Conservation (phyloP, 768 basidiomycete genomes). For the Pluteus cervinus region DNA sequence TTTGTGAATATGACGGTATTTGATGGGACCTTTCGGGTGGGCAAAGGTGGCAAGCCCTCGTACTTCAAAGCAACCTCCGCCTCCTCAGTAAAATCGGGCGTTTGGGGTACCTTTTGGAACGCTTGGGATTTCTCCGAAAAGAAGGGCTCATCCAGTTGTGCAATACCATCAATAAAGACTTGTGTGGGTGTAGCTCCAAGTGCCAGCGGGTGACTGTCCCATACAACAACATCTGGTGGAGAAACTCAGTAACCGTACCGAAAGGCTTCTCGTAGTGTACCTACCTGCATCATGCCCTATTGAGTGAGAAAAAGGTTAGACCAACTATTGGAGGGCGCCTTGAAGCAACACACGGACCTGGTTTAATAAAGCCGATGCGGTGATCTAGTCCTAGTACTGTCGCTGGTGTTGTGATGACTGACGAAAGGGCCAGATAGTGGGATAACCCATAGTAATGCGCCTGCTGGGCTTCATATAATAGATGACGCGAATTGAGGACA, state of each 20-base stretch:
- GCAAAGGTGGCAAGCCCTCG: slow-evolving; percentile 63
- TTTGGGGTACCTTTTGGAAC: slow-evolving; percentile 47
- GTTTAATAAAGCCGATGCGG: slow-evolving; percentile 63
- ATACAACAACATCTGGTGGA: slow-evolving; percentile 54
- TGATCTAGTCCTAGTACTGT: slow-evolving; percentile 67
- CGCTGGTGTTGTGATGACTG: slow-evolving; percentile 71
- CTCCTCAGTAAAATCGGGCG: slow-evolving; percentile 58
- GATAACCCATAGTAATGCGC: slow-evolving; percentile 70
- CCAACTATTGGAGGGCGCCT: neutral
- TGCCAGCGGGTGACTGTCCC: slow-evolving; percentile 74
- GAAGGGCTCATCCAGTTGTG: slow-evolving; percentile 50
- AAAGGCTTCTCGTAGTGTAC: slow-evolving; percentile 3
- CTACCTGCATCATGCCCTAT: slow-evolving; percentile 65
- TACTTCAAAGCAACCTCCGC: slow-evolving; percentile 45
- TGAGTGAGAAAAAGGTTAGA: neutral
- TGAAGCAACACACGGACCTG: slow-evolving; percentile 27
- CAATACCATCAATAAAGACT: slow-evolving; percentile 81
- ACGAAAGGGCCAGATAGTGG: slow-evolving; percentile 56
- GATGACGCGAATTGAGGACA: slow-evolving; percentile 58
- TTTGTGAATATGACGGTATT: slow-evolving; percentile 57
- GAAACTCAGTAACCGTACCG: neutral
- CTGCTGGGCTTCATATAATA: slow-evolving; percentile 74
- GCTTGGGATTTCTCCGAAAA: slow-evolving; percentile 42
- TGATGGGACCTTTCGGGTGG: slow-evolving; percentile 28
- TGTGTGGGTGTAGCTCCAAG: slow-evolving; percentile 76